Base-by-base conservation (phyloP, 23 red algal genomes). In the Gracilaria vermiculophylla region DNA sequence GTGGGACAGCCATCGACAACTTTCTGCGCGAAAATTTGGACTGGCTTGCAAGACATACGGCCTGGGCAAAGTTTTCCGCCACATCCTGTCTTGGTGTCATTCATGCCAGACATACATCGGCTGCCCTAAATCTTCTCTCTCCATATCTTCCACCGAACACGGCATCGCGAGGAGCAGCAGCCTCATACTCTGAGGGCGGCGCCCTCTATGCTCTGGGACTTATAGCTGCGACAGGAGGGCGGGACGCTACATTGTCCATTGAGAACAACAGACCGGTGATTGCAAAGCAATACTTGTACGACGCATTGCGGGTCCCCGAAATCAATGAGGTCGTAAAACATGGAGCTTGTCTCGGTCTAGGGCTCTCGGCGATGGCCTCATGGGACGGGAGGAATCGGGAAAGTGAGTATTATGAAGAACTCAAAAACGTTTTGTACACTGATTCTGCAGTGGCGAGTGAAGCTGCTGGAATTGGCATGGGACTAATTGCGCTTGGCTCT, bases 31-130 rank as follows among this genome's bases (percentile, higher is more conserved):
- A 92, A 20, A 99, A 99, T 76, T 49, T 99, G 20, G 97, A 99
- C 20, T 99, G 97, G 97, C 90, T 99, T 21, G 74, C 89, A 17
- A 83, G 93, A 27, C 89, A 88, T 5, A 94, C 97, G 1, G 87
- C 89, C 28, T 99, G 97, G 92, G 92, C 97, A 50, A 99, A 99
- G 85, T 99, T 99, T 70, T 99, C 97, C 11, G 97, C 97, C 2
- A 99, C 97, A 29, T 87, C 97, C 5, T 93, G 92, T 79, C 75
- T 99, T 45, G 97, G 97, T 62, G 90, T 99, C 10, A 95, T 95
- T 62, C 97, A 99, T 35, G 87, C 82, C 0, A 82, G 92, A 44
- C 92, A 99, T 44, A 87, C 92, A 1, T 83, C 73, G 7, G 42
- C 92, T 65, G 97, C 97, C 15, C 44, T 99, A 15, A 95, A 82